Conservation (phyloP, 108 stramenopile genomes). For the Cylindrotheca fusiformis region DNA sequence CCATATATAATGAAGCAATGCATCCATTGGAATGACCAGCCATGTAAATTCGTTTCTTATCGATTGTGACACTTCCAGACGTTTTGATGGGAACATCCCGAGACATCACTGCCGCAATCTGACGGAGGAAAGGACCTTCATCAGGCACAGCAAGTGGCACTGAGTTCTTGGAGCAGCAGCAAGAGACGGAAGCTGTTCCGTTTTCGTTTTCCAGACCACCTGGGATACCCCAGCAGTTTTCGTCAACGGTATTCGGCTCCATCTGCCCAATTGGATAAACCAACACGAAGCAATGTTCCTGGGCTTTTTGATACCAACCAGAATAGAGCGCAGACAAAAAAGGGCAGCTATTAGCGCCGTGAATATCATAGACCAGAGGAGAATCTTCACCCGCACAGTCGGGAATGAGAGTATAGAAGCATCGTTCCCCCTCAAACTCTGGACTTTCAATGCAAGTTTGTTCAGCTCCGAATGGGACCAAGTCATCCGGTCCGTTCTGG, state of each 20-base stretch:
- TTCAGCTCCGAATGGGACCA: neutral
- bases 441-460: conserved; percentile 18
- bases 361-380: conserved; percentile 28
- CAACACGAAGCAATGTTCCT: conserved; percentile 27
- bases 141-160: neutral
- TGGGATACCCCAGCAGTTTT: neutral
- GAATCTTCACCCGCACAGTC: conserved; percentile 10
- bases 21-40: conserved; percentile 45
- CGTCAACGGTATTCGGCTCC: neutral
- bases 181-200: neutral
- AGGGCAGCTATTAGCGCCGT: conserved; percentile 24
- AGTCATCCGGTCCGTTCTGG: too few species aligned
- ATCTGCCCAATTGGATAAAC: conserved; percentile 19
- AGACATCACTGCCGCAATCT: neutral
- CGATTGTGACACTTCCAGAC: conserved; percentile 4
- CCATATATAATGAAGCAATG: conserved; percentile 18
- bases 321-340: conserved; percentile 5
- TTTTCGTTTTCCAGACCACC: neutral
- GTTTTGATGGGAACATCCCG: neutral
- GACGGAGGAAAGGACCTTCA: neutral
- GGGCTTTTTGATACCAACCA: conserved; percentile 23
- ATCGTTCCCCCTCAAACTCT: conserved; percentile 6
- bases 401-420: conserved; percentile 29
- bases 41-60: conserved; percentile 31
- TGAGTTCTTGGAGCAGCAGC: conserved; percentile 13